A percentile compares a stretch with the other conserved stretches of the same genome.
Evolutionary conservation across 1,284 basidiomycete genomes (phyloP).

Genomic region (Irpex sp.): DNA sequence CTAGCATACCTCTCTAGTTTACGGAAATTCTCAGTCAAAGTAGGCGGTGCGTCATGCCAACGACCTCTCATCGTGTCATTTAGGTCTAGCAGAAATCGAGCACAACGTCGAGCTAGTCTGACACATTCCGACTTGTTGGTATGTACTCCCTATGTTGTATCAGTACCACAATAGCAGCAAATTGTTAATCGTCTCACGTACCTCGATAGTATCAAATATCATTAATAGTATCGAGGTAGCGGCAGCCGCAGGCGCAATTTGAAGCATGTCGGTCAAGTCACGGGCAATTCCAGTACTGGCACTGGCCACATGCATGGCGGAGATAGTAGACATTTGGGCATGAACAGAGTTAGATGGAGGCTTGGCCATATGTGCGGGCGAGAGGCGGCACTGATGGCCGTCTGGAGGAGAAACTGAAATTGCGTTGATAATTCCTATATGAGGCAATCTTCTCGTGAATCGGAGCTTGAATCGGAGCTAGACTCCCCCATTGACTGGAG

Average conservation of each 20-base stretch:
- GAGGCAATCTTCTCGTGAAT: background rate
- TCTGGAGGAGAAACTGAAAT: background rate
- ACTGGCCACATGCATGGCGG: constrained; percentile 2
- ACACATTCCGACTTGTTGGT: constrained; percentile 16
- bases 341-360: background rate
- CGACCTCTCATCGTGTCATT: constrained; percentile 16
- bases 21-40: constrained; percentile 14
- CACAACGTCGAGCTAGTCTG: constrained; percentile 17
- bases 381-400: background rate
- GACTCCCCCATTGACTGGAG: no score
- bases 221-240: constrained; percentile 17
- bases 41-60: constrained; percentile 18
- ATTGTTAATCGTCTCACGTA: background rate
- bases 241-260: constrained; percentile 19
- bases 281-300: constrained; percentile 9
- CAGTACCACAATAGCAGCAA: background rate
- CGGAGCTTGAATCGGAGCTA: background rate
- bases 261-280: constrained; percentile 17
- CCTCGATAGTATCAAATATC: constrained; percentile 16
- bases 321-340: background rate
- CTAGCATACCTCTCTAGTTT: constrained; percentile 17
- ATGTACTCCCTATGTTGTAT: constrained; percentile 10
- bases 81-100: constrained; percentile 16
- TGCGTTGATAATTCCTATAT: background rate
- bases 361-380: no score